Evolutionary conservation across 2,329 filamentous ascomycete genomes (phyloP).

Genomic region (Rhynchosporium agropyri): DNA sequence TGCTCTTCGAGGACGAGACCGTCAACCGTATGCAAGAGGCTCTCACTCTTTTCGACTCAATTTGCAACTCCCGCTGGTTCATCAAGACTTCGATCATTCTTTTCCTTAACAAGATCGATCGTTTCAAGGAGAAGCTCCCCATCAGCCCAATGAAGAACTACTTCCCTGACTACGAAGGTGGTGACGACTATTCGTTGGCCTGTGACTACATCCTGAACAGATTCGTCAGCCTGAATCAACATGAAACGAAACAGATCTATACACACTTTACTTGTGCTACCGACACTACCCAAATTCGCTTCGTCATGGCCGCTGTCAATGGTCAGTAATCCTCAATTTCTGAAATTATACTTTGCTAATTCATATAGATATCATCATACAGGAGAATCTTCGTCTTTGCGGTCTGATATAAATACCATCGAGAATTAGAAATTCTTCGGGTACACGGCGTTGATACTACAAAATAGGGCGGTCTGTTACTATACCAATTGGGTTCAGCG

Average conservation of each 20-base stretch:
- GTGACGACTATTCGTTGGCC: conserved; percentile 90
- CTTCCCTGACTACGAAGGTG: conserved; percentile 91
- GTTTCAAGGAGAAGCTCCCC: conserved; percentile 84
- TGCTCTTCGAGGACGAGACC: conserved; percentile 93
- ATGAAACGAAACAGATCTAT: conserved; percentile 99
- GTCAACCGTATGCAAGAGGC: conserved; percentile 95
- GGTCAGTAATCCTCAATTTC: conserved; percentile 56
- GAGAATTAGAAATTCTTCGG: conserved; percentile 32
- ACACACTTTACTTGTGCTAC: conserved; percentile 99
- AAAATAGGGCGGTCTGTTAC: conserved; percentile 40
- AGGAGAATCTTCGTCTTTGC: conserved; percentile 96
- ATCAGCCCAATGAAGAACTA: conserved; percentile 86
- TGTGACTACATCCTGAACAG: conserved; percentile 99
- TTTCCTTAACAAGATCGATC: conserved; percentile 88
- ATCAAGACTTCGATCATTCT: conserved; percentile 87
- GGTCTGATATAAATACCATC: conserved; percentile 75
- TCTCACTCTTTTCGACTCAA: conserved; percentile 82
- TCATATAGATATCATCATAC: conserved; percentile 91
- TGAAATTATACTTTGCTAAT: conserved; percentile 47
- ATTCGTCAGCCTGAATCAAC: conserved; percentile 97
- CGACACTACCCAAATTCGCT: conserved; percentile 97
- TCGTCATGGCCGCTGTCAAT: conserved; percentile 99
- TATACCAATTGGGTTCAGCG: conserved; percentile 39
- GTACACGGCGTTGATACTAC: conserved; percentile 40
- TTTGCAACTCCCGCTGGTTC: conserved; percentile 89